phyloP scores from a whole-genome alignment of 2,329 filamentous ascomycete species.

The Colletotrichum kahawae region DNA sequence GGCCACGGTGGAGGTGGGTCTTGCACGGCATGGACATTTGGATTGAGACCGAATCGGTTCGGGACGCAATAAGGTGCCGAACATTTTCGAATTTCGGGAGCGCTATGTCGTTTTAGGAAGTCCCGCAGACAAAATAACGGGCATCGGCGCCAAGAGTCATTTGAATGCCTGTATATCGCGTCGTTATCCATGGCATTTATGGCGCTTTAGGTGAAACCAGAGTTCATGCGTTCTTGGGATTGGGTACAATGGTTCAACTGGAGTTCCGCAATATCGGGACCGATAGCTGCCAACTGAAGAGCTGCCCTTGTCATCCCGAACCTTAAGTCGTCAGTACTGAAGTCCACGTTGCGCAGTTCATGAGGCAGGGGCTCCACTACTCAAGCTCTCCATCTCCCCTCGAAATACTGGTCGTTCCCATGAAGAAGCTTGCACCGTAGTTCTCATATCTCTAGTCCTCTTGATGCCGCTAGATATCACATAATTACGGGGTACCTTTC shows the following conservation, averaged over 20 bases:
- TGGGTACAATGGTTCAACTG: not conserved
- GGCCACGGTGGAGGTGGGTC: not conserved
- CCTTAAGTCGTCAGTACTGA: not conserved
- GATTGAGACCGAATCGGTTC: not conserved
- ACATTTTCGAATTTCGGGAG: not conserved
- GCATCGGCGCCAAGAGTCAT: not conserved
- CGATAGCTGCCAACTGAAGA: not conserved
- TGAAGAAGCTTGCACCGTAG: not conserved
- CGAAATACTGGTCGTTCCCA: not conserved
- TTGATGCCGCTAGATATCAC: rapidly evolving
- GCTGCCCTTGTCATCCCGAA: not conserved
- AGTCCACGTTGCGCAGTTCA: not conserved
- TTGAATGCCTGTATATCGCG: not conserved
- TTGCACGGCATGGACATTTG: not conserved
- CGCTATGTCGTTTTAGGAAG: not conserved
- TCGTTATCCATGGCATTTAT: not conserved
- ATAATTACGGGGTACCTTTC: not conserved
- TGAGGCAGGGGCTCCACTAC: not conserved
- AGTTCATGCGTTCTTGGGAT: not conserved
- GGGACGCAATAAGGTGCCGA: not conserved
- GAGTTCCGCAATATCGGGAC: not conserved
- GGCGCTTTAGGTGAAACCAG: not conserved
- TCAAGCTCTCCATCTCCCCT: not conserved
- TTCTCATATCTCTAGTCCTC: not conserved
- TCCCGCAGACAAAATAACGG: not conserved